Conservation (phyloP, 345 rosid species). For the Cardiospermum halicacabum region DNA sequence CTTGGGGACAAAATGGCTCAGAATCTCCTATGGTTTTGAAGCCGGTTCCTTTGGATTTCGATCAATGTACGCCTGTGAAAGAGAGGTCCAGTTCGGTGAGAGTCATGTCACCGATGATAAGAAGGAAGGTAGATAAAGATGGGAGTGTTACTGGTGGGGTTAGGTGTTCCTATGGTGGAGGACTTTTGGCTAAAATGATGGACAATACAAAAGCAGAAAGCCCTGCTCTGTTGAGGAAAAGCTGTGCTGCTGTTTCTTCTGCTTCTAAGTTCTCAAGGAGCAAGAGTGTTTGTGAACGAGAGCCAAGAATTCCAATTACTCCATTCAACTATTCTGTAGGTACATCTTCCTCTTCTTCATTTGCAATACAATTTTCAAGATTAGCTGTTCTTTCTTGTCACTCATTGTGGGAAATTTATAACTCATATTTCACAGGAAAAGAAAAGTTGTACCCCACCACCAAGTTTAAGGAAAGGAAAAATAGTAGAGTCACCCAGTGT, state of each 20-base stretch:
- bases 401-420: not conserved
- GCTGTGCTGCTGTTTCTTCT: conserved; percentile 53
- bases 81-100: conserved; percentile 30
- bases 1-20: conserved; percentile 65
- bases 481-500: conserved; percentile 27
- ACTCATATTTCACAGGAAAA: conserved; percentile 32
- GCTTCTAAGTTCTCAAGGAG: conserved; percentile 72
- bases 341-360: conserved; percentile 40
- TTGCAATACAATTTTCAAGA: not conserved
- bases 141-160: conserved; percentile 30
- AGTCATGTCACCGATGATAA: conserved; percentile 56
- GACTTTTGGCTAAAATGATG: conserved; percentile 53
- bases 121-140: conserved; percentile 41
- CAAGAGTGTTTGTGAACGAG: conserved; percentile 69
- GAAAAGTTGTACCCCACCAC: conserved; percentile 54
- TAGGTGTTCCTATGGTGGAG: conserved; percentile 77
- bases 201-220: conserved; percentile 59
- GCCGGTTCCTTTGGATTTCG: conserved; percentile 81
- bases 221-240: conserved; percentile 63
- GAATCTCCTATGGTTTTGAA: conserved; percentile 67
- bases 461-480: conserved; percentile 33
- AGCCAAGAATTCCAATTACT: conserved; percentile 42
- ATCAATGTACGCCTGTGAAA: conserved; percentile 80
- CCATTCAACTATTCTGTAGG: conserved; percentile 91
- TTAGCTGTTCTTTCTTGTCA: not conserved